phyloP scores from a whole-genome alignment of 2,329 filamentous ascomycete species.

The Dactylella cylindrospora region DNA sequence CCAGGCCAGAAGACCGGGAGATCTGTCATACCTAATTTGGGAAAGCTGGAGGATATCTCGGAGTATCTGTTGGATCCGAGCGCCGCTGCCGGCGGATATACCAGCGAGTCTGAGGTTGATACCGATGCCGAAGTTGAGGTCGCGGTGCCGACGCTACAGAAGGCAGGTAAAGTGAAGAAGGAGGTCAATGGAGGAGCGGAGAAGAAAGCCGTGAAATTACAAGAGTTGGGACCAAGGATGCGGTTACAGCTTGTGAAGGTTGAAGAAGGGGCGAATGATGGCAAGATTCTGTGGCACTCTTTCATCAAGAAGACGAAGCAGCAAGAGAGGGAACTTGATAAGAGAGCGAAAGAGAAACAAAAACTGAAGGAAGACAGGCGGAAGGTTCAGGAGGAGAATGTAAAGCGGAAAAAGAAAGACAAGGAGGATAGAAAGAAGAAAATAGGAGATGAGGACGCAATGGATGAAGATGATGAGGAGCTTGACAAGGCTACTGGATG shows the following conservation, averaged over 20 bases:
- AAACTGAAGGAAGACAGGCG: constrained; percentile 80
- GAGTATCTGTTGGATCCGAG: constrained; percentile 85
- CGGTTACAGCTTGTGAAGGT: constrained; percentile 88
- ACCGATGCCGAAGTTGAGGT: constrained; percentile 96
- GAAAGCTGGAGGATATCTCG: constrained; percentile 86
- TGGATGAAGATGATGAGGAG: constrained; percentile 56
- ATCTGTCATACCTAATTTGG: constrained; percentile 75
- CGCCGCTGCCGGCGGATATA: constrained; percentile 75
- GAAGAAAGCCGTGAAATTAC: constrained; percentile 78
- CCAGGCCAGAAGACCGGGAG: constrained; percentile 61
- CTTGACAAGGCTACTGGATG: constrained; percentile 34
- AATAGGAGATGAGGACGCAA: constrained; percentile 56
- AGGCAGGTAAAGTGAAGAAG: constrained; percentile 61
- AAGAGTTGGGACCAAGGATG: constrained; percentile 90
- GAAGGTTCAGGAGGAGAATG: constrained; percentile 82
- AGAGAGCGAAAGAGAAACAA: constrained; percentile 74
- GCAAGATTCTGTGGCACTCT: constrained; percentile 97
- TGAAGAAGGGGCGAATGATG: constrained; percentile 85
- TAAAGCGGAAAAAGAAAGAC: constrained; percentile 76
- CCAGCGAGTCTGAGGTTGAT: constrained; percentile 86
- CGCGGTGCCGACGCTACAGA: constrained; percentile 59
- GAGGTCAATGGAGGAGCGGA: constrained; percentile 53
- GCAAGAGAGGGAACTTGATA: constrained; percentile 76
- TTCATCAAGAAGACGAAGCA: constrained; percentile 80
- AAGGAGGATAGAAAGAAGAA: constrained; percentile 57